Evolutionary conservation across 1,284 basidiomycete genomes (phyloP).

Genomic region (Puccinia horiana): DNA sequence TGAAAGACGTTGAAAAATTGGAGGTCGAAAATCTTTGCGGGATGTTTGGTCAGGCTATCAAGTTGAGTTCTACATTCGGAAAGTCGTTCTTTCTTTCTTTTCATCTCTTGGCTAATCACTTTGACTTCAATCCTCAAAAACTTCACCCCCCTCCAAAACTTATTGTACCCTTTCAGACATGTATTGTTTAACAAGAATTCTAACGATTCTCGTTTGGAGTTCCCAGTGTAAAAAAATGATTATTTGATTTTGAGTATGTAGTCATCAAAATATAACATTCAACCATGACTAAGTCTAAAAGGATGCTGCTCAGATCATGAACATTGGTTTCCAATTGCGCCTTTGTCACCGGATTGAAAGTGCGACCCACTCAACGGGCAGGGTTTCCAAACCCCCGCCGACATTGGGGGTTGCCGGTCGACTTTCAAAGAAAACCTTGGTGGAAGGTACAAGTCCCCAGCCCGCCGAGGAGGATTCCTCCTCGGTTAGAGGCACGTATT

Average conservation of each 20-base stretch:
- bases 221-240: constrained; percentile 7
- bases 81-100: neutral
- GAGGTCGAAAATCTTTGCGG: constrained; percentile 44
- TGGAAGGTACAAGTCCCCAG: too few relatives aligned
- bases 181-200: constrained; percentile 14
- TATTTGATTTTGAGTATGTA: neutral
- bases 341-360: too few relatives aligned
- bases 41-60: constrained; percentile 43
- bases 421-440: too few relatives aligned
- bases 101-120: neutral
- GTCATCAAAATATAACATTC: neutral
- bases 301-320: too few relatives aligned
- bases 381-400: too few relatives aligned
- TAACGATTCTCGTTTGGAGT: neutral
- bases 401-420: too few relatives aligned
- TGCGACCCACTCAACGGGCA: too few relatives aligned
- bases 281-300: too few relatives aligned
- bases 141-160: neutral
- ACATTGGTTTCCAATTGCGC: too few relatives aligned
- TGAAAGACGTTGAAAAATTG: constrained; percentile 44
- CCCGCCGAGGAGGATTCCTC: too few relatives aligned
- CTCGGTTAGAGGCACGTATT: too few relatives aligned
- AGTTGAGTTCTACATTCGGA: constrained; percentile 31
- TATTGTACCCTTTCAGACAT: neutral
- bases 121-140: neutral